Evolutionary conservation across 2,329 filamentous ascomycete genomes (phyloP).

Genomic region (Colletotrichum musicola): DNA sequence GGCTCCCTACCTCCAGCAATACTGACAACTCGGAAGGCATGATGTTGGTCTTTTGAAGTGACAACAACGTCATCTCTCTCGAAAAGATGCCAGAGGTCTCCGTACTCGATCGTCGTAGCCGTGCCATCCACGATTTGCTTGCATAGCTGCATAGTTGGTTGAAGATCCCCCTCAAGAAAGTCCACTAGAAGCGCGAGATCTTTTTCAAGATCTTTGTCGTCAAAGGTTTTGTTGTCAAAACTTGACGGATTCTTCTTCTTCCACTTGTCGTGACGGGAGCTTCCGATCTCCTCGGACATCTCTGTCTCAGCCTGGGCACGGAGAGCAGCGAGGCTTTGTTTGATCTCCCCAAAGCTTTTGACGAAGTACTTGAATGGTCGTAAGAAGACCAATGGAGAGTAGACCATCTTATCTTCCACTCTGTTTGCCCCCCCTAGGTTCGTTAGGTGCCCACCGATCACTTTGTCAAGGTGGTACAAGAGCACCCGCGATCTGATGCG

Average conservation of each 20-base stretch:
- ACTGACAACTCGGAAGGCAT: constrained; percentile 10
- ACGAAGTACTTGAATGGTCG: constrained; percentile 15
- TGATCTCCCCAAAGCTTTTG: background rate
- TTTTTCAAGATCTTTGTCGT: background rate
- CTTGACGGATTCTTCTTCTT: too few species aligned
- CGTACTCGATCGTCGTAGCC: constrained; percentile 29
- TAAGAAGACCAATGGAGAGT: background rate
- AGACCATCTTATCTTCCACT: background rate
- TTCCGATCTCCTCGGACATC: too few species aligned
- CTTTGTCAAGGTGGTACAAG: background rate
- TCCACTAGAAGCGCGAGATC: constrained; percentile 34
- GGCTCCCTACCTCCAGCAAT: background rate
- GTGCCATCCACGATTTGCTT: constrained; percentile 24
- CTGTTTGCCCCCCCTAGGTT: background rate
- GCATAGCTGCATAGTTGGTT: constrained; percentile 29
- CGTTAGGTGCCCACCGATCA: background rate
- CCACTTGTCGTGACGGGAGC: too few species aligned
- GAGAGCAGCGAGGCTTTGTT: background rate
- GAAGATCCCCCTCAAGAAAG: constrained; percentile 34
- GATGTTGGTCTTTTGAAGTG: background rate
- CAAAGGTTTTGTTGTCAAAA: background rate
- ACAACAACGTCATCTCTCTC: constrained; percentile 24
- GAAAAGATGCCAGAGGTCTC: constrained; percentile 40
- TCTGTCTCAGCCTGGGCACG: background rate
- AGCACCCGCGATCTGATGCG: background rate